phyloP scores from a whole-genome alignment of 306 rosid species.

The Rosa chinensis region DNA sequence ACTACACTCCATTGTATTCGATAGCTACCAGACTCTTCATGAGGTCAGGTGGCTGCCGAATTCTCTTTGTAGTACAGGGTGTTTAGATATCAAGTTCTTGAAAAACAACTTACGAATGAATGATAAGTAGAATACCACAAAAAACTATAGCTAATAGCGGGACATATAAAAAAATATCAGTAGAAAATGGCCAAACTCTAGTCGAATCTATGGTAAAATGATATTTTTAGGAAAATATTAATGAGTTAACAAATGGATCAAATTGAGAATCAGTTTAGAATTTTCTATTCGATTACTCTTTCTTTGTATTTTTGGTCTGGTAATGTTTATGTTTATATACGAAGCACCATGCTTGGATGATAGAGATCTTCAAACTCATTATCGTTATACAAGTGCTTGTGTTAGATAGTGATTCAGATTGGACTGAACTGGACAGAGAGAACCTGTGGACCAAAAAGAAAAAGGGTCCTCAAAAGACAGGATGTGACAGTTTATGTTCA shows the following conservation, averaged over 20 bases:
- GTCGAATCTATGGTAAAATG: neutral
- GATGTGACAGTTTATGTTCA: conserved; percentile 13
- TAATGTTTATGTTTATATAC: neutral
- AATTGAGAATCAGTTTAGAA: neutral
- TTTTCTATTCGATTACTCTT: neutral
- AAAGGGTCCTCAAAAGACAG: conserved; percentile 25
- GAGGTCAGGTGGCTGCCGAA: too few relatives aligned
- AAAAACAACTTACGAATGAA: too few relatives aligned
- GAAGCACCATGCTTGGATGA: neutral
- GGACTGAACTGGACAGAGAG: conserved; percentile 22
- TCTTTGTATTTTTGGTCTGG: neutral
- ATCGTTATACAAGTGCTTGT: neutral
- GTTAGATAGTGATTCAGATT: neutral
- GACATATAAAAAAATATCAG: too few relatives aligned
- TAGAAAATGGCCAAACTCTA: too few relatives aligned
- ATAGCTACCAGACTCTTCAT: too few relatives aligned
- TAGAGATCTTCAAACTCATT: neutral
- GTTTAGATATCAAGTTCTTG: too few relatives aligned
- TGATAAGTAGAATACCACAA: neutral
- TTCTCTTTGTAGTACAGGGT: too few relatives aligned
- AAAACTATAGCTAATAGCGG: too few relatives aligned
- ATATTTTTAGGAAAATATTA: neutral
- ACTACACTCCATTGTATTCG: too few relatives aligned
- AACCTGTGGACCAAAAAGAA: conserved; percentile 32
- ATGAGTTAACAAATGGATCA: neutral